Evolutionary conservation across 2,329 filamentous ascomycete species (phyloP).

Genomic region (Aspergillus tubingensis): DNA sequence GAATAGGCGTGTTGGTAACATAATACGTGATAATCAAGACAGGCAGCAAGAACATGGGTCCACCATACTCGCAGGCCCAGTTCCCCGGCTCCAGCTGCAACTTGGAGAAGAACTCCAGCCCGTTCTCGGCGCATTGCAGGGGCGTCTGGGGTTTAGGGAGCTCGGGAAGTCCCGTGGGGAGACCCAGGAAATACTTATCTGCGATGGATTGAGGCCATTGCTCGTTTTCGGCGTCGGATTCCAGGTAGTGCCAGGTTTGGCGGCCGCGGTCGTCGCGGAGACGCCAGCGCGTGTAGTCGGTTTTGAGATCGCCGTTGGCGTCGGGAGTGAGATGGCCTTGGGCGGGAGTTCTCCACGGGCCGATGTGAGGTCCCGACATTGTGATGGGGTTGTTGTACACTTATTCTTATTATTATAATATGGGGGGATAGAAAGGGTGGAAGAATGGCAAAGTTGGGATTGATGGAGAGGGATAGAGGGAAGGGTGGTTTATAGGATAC

Average conservation of each 20-base stretch:
- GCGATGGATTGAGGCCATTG: slow-evolving; percentile 83
- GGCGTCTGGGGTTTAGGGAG: slow-evolving; percentile 71
- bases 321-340: slow-evolving; percentile 39
- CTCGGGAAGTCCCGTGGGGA: slow-evolving; percentile 71
- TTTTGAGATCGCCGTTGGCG: slow-evolving; percentile 53
- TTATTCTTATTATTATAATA: too few relatives aligned
- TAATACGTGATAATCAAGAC: slow-evolving; percentile 85
- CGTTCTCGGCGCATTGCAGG: slow-evolving; percentile 77
- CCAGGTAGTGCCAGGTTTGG: slow-evolving; percentile 92
- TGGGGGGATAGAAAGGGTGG: neutral
- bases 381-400: neutral
- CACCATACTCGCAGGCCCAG: slow-evolving; percentile 97
- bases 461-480: too few relatives aligned
- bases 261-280: slow-evolving; percentile 78
- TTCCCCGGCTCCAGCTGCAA: slow-evolving; percentile 86
- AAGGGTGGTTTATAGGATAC: too few relatives aligned
- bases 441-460: too few relatives aligned
- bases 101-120: slow-evolving; percentile 82
- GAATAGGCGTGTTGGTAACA: slow-evolving; percentile 83
- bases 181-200: slow-evolving; percentile 85
- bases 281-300: slow-evolving; percentile 82
- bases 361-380: slow-evolving; percentile 33
- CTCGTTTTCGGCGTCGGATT: slow-evolving; percentile 67
- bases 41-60: slow-evolving; percentile 92
- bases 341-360: slow-evolving; percentile 36